These are phyloP conservation scores for Xylaria arbuscula DNA, from an alignment of 2,329 filamentous ascomycete genomes.

Conservation along the genomic window DNA sequence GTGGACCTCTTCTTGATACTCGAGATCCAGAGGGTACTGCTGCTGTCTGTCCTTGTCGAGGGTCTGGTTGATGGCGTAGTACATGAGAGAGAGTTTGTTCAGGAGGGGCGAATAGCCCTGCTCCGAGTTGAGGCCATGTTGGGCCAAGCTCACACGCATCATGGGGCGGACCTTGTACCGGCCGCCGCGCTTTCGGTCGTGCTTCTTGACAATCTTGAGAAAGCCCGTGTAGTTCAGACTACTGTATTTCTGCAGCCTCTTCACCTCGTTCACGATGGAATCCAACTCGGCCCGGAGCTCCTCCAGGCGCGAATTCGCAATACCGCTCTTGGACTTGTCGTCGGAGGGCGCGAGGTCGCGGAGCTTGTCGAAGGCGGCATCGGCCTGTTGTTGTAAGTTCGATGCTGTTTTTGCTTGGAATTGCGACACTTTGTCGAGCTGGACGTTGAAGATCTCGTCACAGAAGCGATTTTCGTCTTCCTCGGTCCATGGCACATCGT, in stretches of 20 bases:
- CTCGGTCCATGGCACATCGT: slow-evolving; percentile 83
- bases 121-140: slow-evolving; percentile 93
- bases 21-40: slow-evolving; percentile 58
- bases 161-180: slow-evolving; percentile 90
- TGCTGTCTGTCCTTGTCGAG: slow-evolving; percentile 68
- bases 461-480: slow-evolving; percentile 94
- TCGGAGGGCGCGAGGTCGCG: slow-evolving; percentile 82
- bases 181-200: slow-evolving; percentile 90
- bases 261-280: slow-evolving; percentile 87
- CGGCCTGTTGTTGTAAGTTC: slow-evolving; percentile 64
- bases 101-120: slow-evolving; percentile 87
- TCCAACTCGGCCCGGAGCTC: slow-evolving; percentile 85
- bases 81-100: slow-evolving; percentile 93
- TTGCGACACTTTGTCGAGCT: slow-evolving; percentile 92
- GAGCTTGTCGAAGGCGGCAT: slow-evolving; percentile 73
- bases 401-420: slow-evolving; percentile 87
- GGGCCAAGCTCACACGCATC: slow-evolving; percentile 88
- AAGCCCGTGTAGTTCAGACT: slow-evolving; percentile 98
- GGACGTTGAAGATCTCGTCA: slow-evolving; percentile 92
- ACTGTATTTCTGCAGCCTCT: slow-evolving; percentile 93
- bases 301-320: slow-evolving; percentile 67
- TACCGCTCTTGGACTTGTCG: slow-evolving; percentile 64
- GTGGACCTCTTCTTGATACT: slow-evolving; percentile 66
- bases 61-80: slow-evolving; percentile 90
- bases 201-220: slow-evolving; percentile 98